Base-by-base conservation (phyloP, 2,329 filamentous ascomycete species). In the Neonectria hederae region DNA sequence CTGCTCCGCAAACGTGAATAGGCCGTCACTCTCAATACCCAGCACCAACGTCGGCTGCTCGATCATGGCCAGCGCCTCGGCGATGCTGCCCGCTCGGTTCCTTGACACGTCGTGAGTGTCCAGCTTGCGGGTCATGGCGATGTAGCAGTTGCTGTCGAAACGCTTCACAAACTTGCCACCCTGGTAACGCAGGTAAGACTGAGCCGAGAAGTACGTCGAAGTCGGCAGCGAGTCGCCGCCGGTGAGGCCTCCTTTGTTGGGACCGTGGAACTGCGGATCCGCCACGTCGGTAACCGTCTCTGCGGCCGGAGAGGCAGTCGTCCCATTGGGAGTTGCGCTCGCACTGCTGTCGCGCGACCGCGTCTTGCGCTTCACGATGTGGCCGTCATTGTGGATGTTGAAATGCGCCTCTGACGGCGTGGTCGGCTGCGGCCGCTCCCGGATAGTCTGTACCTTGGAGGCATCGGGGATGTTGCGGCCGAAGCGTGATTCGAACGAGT, bases 141-240 rank as follows among this genome's bases (percentile, higher is more conserved):
- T 98, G 82, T 99, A 99, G 82, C 96, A 99, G 79, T 99, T 99
- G 74, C 94, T 93, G 79, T 99, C 96, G 78, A 98, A 99, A 10
- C 96, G 92, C 78, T 92, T 94, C 73, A 98, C 96, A 74, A 99
- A 99, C 79, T 99, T 99, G 73, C 91, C 88, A 60, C 94, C 95
- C 80, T 99, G 96, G 79, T 99, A 99, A 21, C 96, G 92, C 46
- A 99, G 87, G 79, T 99, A 99, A 0, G 94, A 97, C 78, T 99
- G 96, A 0, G 96, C 96, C 0, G 96, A 98, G 80, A 98, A 99
- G 80, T 97, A 97, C n/a, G 93, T 96, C 8, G 90, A 89, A 0
- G 88, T 87, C 7, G 86, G 79, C 60, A 84, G 67, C 66, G 74
- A 78, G 59, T 85, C 88, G 75, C 82, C 84, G 55, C 83, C 85